Evolutionary conservation across 2,329 filamentous ascomycete species (phyloP).

Genomic region (Clonostachys rhizophaga): DNA sequence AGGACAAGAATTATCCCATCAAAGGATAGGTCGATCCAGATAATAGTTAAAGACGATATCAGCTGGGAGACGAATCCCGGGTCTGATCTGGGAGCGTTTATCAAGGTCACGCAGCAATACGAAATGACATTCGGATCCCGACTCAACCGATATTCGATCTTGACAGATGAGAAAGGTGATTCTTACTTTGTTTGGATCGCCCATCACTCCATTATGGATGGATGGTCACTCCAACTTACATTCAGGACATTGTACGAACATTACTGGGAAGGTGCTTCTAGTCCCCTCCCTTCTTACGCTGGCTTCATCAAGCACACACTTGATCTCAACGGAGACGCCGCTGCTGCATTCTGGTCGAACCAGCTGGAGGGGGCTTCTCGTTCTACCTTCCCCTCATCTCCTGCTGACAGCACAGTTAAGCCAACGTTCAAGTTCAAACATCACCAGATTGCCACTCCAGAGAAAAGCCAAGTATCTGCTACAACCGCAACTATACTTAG

Average conservation of each 20-base stretch:
- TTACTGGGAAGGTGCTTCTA: not conserved
- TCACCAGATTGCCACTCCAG: not conserved
- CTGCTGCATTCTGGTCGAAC: not conserved
- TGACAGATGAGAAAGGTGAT: not conserved
- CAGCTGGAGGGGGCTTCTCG: not conserved
- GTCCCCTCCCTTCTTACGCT: not conserved
- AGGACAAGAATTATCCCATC: not conserved
- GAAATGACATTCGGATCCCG: conserved; percentile 8
- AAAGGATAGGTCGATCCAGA: not conserved
- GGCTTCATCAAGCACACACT: not conserved
- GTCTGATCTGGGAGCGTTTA: not conserved
- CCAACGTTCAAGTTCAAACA: no score
- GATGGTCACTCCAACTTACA: conserved; percentile 10
- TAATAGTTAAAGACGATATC: conserved; percentile 1
- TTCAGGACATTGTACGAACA: not conserved
- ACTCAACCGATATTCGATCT: conserved; percentile 6
- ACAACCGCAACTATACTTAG: conserved; percentile 8
- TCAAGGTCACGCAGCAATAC: conserved; percentile 1
- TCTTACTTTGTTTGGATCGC: conserved; percentile 11
- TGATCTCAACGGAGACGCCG: not conserved
- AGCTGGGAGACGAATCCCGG: not conserved
- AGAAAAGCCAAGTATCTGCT: not conserved
- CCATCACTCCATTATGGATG: conserved; percentile 18
- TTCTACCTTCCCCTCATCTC: not conserved
- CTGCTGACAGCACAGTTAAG: not conserved